Evolutionary conservation across 257 asterid species (phyloP).

Genomic region (Solanum ossicruentum): DNA sequence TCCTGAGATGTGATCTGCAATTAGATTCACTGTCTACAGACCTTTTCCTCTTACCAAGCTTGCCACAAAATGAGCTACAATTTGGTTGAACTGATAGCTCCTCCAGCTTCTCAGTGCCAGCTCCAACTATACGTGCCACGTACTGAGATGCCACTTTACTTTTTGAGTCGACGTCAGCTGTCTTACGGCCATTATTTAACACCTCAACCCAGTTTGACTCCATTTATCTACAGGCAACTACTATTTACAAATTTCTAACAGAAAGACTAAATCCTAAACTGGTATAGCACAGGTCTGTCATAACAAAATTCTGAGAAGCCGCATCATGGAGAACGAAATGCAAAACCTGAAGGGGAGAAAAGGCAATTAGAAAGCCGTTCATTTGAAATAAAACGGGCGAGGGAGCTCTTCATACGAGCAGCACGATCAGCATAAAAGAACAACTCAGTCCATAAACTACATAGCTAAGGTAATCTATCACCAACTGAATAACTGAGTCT

Average conservation of each 20-base stretch:
- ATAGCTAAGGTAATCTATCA: background rate
- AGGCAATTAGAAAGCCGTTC: background rate
- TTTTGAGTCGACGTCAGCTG: slow-evolving; percentile 31
- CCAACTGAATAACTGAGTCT: background rate
- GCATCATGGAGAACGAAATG: slow-evolving; percentile 6
- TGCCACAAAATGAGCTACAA: slow-evolving; percentile 14
- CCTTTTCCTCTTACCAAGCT: slow-evolving; percentile 40
- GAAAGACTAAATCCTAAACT: slow-evolving; percentile 1
- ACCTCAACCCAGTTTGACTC: slow-evolving; percentile 55
- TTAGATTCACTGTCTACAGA: slow-evolving; percentile 5
- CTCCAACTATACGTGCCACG: slow-evolving; percentile 23
- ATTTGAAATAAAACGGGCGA: background rate
- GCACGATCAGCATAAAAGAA: background rate
- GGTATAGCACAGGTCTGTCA: background rate
- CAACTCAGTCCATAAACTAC: background rate
- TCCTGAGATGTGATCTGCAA: slow-evolving; percentile 17
- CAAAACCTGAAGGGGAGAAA: slow-evolving; percentile 3
- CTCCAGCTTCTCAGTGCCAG: slow-evolving; percentile 10
- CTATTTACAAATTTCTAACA: slow-evolving; percentile 4
- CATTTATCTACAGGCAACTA: slow-evolving; percentile 29
- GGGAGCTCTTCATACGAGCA: background rate
- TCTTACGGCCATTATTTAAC: slow-evolving; percentile 46
- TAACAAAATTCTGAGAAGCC: slow-evolving; percentile 4
- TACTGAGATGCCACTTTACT: slow-evolving; percentile 32
- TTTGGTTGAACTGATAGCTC: slow-evolving; percentile 25